Conservation (phyloP, 192 early-diverging fungal species). For the Backusella australiensis region DNA sequence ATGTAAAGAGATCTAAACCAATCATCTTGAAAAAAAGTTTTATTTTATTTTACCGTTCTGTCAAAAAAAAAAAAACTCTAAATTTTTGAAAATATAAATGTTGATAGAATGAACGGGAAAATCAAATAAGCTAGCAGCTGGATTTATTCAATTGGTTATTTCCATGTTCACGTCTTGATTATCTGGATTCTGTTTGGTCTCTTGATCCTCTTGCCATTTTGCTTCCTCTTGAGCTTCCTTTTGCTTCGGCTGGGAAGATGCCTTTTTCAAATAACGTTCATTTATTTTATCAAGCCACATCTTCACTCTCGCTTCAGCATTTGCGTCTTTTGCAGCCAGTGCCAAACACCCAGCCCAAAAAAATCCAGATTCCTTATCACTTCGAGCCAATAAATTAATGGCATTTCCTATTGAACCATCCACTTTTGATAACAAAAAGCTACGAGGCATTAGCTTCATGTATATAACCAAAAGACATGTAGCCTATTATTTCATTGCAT, state of each 20-base stretch:
- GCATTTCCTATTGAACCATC: slow-evolving; percentile 8
- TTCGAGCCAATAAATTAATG: slow-evolving; percentile 5
- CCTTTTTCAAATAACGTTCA: not conserved
- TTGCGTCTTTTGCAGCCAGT: not conserved
- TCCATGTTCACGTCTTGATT: not conserved
- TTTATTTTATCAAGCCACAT: slow-evolving; percentile 4
- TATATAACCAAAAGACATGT: not conserved
- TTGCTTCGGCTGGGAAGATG: not conserved
- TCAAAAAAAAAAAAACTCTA: not conserved
- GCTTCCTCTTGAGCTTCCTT: not conserved
- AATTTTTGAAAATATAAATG: not conserved
- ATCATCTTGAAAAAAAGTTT: not conserved
- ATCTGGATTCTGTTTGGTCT: not conserved
- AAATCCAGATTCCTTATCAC: slow-evolving; percentile 1
- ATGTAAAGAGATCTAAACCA: not conserved
- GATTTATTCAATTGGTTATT: not conserved
- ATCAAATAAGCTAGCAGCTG: not conserved
- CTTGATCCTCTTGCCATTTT: not conserved
- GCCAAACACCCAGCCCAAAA: slow-evolving; percentile 16
- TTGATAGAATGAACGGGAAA: not conserved
- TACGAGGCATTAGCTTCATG: not conserved
- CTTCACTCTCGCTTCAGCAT: not conserved
- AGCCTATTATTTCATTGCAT: not conserved
- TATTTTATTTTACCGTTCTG: not conserved
- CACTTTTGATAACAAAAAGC: slow-evolving; percentile 4